Evolutionary conservation across 2,329 filamentous ascomycete species (phyloP).

Genomic region (Trichoderma endophyticum): DNA sequence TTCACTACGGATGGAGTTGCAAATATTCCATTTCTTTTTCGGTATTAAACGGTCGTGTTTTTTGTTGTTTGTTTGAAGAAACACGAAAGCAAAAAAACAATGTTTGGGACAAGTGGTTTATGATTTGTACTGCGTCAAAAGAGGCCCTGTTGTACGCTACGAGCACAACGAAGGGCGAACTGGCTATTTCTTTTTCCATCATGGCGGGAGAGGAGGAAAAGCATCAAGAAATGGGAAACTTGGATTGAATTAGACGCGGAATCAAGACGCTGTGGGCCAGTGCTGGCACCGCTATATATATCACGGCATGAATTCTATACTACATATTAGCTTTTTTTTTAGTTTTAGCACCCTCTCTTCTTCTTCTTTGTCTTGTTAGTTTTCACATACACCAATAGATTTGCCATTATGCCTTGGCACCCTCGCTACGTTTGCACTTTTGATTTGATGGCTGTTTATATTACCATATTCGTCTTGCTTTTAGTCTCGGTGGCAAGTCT

Average conservation of each 20-base stretch:
- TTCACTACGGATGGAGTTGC: neutral
- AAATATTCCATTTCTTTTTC: neutral
- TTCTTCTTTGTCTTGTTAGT: neutral
- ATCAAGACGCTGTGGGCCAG: constrained; percentile 3
- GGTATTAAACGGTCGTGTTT: neutral
- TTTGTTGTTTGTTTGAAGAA: neutral
- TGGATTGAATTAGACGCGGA: neutral
- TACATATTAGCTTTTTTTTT: neutral
- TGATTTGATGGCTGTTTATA: neutral
- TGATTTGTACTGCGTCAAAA: constrained; percentile 32
- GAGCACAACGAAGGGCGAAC: constrained; percentile 8
- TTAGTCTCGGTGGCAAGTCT: neutral
- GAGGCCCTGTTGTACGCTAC: neutral
- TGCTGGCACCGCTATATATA: neutral
- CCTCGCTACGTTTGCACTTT: neutral
- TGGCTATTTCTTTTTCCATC: neutral
- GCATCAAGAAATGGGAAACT: neutral
- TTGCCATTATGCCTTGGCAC: constrained; percentile 1
- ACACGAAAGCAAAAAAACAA: neutral
- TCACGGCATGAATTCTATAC: constrained; percentile 8
- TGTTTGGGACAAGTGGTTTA: neutral
- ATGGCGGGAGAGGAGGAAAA: constrained; percentile 11
- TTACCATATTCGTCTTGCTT: neutral
- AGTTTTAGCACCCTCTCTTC: neutral
- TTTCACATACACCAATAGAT: neutral